Evolutionary conservation across 1,284 basidiomycete species (phyloP), one percentile per base, ranked within the genome.

Genomic region (Ceratobasidium sp.): DNA sequence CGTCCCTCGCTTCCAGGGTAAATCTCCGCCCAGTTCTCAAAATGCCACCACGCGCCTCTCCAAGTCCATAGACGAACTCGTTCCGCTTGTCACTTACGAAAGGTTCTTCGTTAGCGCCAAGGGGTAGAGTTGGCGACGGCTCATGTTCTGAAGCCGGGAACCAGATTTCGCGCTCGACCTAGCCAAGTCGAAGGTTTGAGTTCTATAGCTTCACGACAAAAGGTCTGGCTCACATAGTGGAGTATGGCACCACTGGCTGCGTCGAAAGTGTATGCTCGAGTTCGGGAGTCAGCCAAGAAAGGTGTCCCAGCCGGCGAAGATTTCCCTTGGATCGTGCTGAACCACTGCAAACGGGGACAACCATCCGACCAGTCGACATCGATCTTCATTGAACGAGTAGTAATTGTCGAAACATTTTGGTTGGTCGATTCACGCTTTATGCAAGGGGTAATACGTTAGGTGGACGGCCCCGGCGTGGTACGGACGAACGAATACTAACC

Each of bases 241-340:
- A 73, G 69, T 7, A 73, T 59, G 2, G 45, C 69, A 27, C 69
- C 69, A 36, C 57, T 50, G 19, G 69, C 59, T 44, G 69, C 69
- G n/a, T 73, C 69, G 36, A 62, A 73, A 22, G 69, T 73, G n/a
- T 73, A 73, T 15, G 69, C 69, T 53, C 69, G 62, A 36, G 69
- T 73, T 36, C 56, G 57, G 27, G 47, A 62, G 31, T 73, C 69
- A 17, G 69, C 24, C 29, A 73, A 44, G 59, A 73, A 73, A 2
- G 69, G 69, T 14, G 57, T n/a, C 29, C 29, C 48, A 1, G 33
- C 33, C 14, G 69, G 69, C n/a, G 69, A 73, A 22, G 36, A 33
- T 33, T 50, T 44, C 11, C 24, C 33, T 8, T 27, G 69, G 4
- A 73, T 44, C 27, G 45, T 73, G 59, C 69, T 73, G 57, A 73